A percentile compares a stretch with the other conserved stretches of the same genome.
Evolutionary conservation across 345 rosid genomes (phyloP).

Genomic region (Syzygium aromaticum): DNA sequence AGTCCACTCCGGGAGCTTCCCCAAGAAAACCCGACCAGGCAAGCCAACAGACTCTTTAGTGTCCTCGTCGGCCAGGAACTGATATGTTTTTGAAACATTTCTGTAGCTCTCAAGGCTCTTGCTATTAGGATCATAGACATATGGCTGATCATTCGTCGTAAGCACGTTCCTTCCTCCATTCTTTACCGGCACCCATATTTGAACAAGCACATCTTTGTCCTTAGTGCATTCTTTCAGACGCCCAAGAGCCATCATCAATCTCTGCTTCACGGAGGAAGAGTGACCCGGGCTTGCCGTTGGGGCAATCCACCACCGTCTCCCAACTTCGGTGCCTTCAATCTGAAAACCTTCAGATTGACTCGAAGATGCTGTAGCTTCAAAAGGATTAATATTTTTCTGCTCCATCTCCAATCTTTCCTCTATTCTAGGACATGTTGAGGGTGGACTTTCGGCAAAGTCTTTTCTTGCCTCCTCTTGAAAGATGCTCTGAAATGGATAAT

Average conservation of each 20-base stretch:
- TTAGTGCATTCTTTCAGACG: conserved; percentile 44
- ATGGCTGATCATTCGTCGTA: conserved; percentile 73
- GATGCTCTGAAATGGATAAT: conserved; percentile 16
- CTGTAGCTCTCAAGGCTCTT: conserved; percentile 59
- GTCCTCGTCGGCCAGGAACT: conserved; percentile 64
- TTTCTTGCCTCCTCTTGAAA: conserved; percentile 18
- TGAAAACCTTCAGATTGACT: conserved; percentile 21
- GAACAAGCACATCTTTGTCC: conserved; percentile 57
- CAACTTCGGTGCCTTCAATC: conserved; percentile 30
- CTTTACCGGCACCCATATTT: conserved; percentile 79
- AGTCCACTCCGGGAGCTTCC: conserved; percentile 86
- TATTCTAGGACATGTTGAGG: conserved; percentile 6
- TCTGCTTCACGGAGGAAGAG: conserved; percentile 43
- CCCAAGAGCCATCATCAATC: conserved; percentile 42
- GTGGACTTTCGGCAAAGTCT: conserved; percentile 11
- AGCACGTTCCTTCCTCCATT: conserved; percentile 57
- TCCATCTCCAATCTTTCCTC: conserved; percentile 14
- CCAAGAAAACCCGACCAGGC: conserved; percentile 78
- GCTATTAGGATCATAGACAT: conserved; percentile 37
- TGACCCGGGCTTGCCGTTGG: conserved; percentile 26
- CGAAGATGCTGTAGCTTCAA: conserved; percentile 14
- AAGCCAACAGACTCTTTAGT: conserved; percentile 55
- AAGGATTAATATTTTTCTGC: conserved; percentile 11
- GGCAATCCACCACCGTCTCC: conserved; percentile 62
- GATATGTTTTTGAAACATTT: conserved; percentile 52